These are phyloP conservation scores for Gillenia trifoliata DNA, from an alignment of 306 rosid species.

Conservation along the genomic window DNA sequence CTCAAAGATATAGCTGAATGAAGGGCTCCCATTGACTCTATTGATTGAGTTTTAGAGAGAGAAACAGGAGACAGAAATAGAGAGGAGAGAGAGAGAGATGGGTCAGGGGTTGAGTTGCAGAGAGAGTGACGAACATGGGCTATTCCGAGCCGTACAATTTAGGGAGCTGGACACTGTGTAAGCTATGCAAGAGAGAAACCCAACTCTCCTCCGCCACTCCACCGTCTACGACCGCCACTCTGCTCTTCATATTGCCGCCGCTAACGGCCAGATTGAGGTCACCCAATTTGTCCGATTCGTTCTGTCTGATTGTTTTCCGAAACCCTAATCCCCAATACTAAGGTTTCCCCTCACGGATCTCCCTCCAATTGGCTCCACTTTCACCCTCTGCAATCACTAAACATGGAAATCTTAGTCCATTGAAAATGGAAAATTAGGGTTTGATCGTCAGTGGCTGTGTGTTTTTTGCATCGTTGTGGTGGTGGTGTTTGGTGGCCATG, in stretches of 20 bases:
- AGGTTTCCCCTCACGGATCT: constrained; percentile 6
- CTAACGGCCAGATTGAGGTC: not conserved
- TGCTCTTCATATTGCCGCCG: too few relatives aligned
- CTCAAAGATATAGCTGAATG: constrained; percentile 18
- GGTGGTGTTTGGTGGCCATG: constrained; percentile 24
- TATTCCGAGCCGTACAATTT: constrained; percentile 73
- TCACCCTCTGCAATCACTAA: not conserved
- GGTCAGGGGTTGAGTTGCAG: constrained; percentile 95
- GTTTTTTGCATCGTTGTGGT: not conserved
- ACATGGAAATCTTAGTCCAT: not conserved
- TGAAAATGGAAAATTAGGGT: constrained; percentile 1
- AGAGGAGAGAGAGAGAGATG: constrained; percentile 38
- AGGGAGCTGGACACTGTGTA: constrained; percentile 57
- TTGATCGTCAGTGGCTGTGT: not conserved
- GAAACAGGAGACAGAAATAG: too few relatives aligned
- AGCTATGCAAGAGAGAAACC: constrained; percentile 42
- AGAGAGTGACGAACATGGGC: constrained; percentile 58
- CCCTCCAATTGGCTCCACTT: constrained; percentile 2
- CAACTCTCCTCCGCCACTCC: constrained; percentile 45
- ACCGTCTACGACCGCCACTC: constrained; percentile 40
- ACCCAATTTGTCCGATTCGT: not conserved
- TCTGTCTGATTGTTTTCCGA: not conserved
- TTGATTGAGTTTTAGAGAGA: not conserved
- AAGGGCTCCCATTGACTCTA: not conserved
- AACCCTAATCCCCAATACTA: not conserved